A percentile compares a stretch with the other conserved stretches of the same genome.
Evolutionary conservation across 2,329 filamentous ascomycete genomes (phyloP).

Genomic region (Hypoxylon sp.): DNA sequence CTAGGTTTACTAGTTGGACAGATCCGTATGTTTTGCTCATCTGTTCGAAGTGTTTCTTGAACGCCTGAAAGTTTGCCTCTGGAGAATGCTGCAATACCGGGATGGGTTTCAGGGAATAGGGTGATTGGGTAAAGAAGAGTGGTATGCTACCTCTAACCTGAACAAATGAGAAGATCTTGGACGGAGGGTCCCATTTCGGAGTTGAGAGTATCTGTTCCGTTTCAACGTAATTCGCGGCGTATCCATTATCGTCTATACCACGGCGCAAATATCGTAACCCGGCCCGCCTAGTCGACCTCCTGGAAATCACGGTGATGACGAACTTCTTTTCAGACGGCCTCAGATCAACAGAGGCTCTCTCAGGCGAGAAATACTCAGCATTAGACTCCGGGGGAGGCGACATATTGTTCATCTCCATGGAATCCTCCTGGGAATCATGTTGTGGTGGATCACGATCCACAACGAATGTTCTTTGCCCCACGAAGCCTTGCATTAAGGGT

Average conservation of each 20-base stretch:
- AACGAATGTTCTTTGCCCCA: slow-evolving; percentile 87
- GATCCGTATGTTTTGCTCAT: slow-evolving; percentile 79
- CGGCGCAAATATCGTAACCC: slow-evolving; percentile 91
- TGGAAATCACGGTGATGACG: slow-evolving; percentile 91
- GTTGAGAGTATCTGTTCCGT: slow-evolving; percentile 93
- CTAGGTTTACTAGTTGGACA: slow-evolving; percentile 84
- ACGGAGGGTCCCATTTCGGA: slow-evolving; percentile 72
- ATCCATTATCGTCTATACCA: slow-evolving; percentile 90
- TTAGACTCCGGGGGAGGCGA: slow-evolving; percentile 35
- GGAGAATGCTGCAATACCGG: slow-evolving; percentile 86
- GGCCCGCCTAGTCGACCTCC: slow-evolving; percentile 86
- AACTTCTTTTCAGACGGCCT: slow-evolving; percentile 71
- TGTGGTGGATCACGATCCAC: slow-evolving; percentile 75
- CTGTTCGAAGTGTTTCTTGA: slow-evolving; percentile 82
- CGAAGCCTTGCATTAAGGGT: slow-evolving; percentile 93
- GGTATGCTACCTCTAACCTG: slow-evolving; percentile 94
- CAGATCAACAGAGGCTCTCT: slow-evolving; percentile 50
- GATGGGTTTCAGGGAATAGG: slow-evolving; percentile 91
- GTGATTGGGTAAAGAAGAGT: slow-evolving; percentile 93
- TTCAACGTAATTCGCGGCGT: slow-evolving; percentile 91
- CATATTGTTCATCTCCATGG: slow-evolving; percentile 53
- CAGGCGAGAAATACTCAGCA: slow-evolving; percentile 39
- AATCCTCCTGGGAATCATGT: slow-evolving; percentile 59
- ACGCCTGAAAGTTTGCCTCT: slow-evolving; percentile 82
- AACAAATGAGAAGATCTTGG: slow-evolving; percentile 83